Evolutionary conservation across 495 filamentous ascomycete species (phyloP), one percentile per base, ranked within the genome.

Genomic region (Viridothelium virens): DNA sequence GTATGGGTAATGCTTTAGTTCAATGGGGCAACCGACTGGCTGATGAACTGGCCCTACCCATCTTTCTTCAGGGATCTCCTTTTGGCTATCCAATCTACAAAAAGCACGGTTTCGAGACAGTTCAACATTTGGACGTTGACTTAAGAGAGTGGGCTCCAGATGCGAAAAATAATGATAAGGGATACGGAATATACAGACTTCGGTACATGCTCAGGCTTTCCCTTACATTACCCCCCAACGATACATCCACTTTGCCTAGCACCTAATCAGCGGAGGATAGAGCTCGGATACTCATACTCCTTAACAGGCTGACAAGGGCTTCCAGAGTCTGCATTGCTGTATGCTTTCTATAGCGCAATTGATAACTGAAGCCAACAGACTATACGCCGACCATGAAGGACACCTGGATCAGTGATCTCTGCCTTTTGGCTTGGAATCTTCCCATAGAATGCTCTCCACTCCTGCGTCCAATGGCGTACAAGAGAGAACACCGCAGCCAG

Each of bases 1-100:
- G 41, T 46, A 46, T 46, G 14, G 41, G 41, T 46, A 46, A 46
- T 46, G 41, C 41, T 14, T 46, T 46, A 14, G 41, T 46, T 46
- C 6, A 46, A 14, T 14, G 14, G 5, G 41, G 41, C 41, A 46
- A 46, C 41, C 41, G 14, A 46, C 41, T 46, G 41, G 41, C 41
- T 46, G 41, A 46, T 14, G 14, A 46, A 46, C 41, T 46, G 6
- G 41, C 41, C 41, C 41, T 46, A 46, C 41, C 41, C 41, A 46
- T 46, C 41, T 46, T 46, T 46, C 41, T 46, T 46, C 41, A 46
- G 41, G 41, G 41, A 46, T 46, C 41, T 14, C 41, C 41, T 46
- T 46, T 46, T 46, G 41, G 41, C 41, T 46, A 46, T 46, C 41
- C 41, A 46, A 46, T 46, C 41, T 46, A 46, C 41, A 46, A 46